Base-by-base conservation (phyloP, 495 filamentous ascomycete species). In the Letharia lupina region DNA sequence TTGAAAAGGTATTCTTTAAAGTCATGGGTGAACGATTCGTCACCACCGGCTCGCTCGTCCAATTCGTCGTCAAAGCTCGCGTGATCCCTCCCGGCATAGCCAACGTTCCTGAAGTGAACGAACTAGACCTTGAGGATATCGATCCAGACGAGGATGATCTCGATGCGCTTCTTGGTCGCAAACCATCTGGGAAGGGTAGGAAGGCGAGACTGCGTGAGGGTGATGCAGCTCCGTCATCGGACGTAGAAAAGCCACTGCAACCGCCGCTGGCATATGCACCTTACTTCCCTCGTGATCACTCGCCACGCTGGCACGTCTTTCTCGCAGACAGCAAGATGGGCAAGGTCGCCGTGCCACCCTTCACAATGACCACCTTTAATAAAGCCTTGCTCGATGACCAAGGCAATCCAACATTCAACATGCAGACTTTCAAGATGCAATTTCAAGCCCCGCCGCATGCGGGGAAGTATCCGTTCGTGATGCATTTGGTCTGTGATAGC, bases 1-100 rank as follows among this genome's bases (percentile, higher is more conserved):
- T 98, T n/a, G 91, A 91, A 74, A 93, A 91, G 78, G 90, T 91
- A 3, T 98, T 95, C 78, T 98, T 98, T 85, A 98, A 98, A 80
- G 94, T 98, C 61, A 87, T 90, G 69, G 94, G 94, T 66, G 94
- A 98, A 78, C 89, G 87, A 66, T 90, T 86, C 74, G 88, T 98
- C 73, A 95, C 91, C 18, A 93, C 94, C n/a, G 89, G 88, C 70
- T 94, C 90, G 69, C 82, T 98, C 57, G 91, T 98, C 57, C 91
- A 93, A 61, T 87, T 98, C 63, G 90, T 98, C 57, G 82, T 98
- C 68, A 98, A 98, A 79, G 91, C 86, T n/a, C 90, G 94, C 65
- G 87, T 98, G 67, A 84, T 97, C 28, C 93, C 94, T 0, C 94
- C 94, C 9, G 94, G 94, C 59, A 85, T 81, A 71, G 77, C 77